Conservation (phyloP, 1,139 yeast genomes). For the Schizosaccharomyces versatilis region DNA sequence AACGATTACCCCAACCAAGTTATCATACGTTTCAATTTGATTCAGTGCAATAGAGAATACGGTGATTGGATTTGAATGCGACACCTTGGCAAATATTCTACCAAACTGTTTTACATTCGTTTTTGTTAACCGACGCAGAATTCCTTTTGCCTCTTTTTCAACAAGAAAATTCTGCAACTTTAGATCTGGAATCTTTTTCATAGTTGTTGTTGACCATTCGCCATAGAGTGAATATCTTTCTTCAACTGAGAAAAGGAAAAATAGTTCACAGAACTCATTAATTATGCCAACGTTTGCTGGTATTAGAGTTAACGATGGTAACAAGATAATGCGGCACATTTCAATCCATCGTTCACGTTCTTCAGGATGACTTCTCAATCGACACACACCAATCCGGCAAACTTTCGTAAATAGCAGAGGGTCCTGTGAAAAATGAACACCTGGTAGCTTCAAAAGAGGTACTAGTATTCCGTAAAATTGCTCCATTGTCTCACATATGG, state of each 20-base stretch:
- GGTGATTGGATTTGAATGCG: constrained; percentile 64
- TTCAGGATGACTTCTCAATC: constrained; percentile 12
- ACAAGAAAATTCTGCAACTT: constrained; percentile 47
- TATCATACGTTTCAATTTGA: constrained; percentile 74
- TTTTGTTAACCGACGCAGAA: constrained; percentile 66
- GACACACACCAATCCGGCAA: constrained; percentile 32
- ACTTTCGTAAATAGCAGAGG: constrained; percentile 33
- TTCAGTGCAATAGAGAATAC: constrained; percentile 27
- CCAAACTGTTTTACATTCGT: constrained; percentile 62
- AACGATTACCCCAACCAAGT: constrained; percentile 55
- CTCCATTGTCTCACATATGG: constrained; percentile 20
- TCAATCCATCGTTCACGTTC: constrained; percentile 31
- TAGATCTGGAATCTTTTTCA: constrained; percentile 34
- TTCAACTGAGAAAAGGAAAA: constrained; percentile 35
- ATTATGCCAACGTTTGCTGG: constrained; percentile 41
- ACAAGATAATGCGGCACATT: constrained; percentile 40
- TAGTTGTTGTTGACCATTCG: constrained; percentile 39
- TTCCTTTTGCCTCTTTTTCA: constrained; percentile 62
- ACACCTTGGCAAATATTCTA: constrained; percentile 54
- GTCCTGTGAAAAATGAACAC: constrained; percentile 33
- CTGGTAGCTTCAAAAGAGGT: constrained; percentile 32
- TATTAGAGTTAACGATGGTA: constrained; percentile 44
- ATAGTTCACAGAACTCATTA: constrained; percentile 35
- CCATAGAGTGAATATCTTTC: constrained; percentile 65
- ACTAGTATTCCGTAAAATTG: constrained; percentile 29